These are phyloP conservation scores for Polyplosphaeria fusca DNA, from an alignment of 495 filamentous ascomycete genomes.

Conservation along the genomic window DNA sequence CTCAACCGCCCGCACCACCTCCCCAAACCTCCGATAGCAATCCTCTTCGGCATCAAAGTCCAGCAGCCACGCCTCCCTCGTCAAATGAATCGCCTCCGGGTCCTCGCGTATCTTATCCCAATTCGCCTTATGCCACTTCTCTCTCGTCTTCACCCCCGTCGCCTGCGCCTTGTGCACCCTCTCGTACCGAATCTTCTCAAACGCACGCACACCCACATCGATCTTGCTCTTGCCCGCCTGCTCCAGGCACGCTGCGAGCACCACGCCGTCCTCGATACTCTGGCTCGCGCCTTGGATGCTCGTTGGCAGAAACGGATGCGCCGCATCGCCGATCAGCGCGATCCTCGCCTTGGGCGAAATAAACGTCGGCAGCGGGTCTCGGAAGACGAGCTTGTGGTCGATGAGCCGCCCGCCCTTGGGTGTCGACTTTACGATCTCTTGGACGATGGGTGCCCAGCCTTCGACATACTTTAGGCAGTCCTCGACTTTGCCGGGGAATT, in stretches of 20 bases:
- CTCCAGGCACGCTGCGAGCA: constrained; percentile 38
- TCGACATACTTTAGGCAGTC: constrained; percentile 37
- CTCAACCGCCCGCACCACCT: too few species aligned
- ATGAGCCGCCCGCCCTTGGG: constrained; percentile 37
- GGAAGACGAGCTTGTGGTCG: constrained; percentile 40
- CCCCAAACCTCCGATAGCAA: too few species aligned
- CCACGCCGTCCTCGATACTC: constrained; percentile 41
- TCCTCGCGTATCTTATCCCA: constrained; percentile 38
- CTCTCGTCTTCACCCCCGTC: constrained; percentile 37
- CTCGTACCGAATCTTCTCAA: constrained; percentile 39
- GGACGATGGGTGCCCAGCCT: constrained; percentile 36
- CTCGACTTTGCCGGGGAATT: constrained; percentile 33
- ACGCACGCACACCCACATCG: constrained; percentile 29
- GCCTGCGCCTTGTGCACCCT: constrained; percentile 38
- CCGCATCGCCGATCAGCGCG: constrained; percentile 40
- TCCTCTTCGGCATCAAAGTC: constrained; percentile 40
- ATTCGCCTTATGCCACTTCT: constrained; percentile 42
- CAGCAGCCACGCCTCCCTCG: constrained; percentile 39
- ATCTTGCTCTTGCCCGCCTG: constrained; percentile 28
- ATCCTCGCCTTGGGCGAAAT: constrained; percentile 35
- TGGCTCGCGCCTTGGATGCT: constrained; percentile 41
- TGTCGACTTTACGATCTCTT: constrained; percentile 37
- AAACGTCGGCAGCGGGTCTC: constrained; percentile 41
- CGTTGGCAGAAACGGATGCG: constrained; percentile 42
- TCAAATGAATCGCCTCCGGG: constrained; percentile 37